Evolutionary conservation across 2,329 filamentous ascomycete genomes (phyloP), one percentile per base, ranked within the genome.

Genomic region (Pyricularia pennisetigena): DNA sequence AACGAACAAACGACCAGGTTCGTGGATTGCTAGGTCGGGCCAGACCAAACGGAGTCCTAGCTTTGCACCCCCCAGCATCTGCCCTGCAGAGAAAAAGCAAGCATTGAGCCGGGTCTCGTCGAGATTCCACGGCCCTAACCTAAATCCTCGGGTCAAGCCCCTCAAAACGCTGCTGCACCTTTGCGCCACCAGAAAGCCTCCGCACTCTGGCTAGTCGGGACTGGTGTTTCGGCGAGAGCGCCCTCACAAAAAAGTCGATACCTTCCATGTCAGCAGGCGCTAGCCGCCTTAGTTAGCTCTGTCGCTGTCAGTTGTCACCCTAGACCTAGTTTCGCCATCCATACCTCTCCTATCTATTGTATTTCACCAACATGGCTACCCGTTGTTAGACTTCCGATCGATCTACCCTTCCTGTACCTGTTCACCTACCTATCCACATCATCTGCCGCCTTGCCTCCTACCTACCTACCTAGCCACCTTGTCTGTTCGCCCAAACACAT

Each of bases 181-280:
- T 49, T 67, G 65, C 65, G 65, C 65, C 65, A 67, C 65, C 65
- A 67, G 26, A 64, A 32, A 35, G 29, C 62, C 63, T 64, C 63
- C 63, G 23, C 63, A 64, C 32, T 64, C 32, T 49, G 41, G 41
- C 41, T 49, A 49, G 41, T 29, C 63, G 63, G 29, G 29, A 24
- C 28, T 64, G 63, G 63, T 35, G 63, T 64, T 64, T 64, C 63
- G 63, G 41, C 41, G 41, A 49, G 41, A 49, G 41, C 41, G 41
- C 41, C 41, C 41, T n/a, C 41, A 49, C 41, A 49, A 49, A 16
- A 49, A 49, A 49, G 41, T 49, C 41, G 41, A 7, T 49, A 49
- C 41, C 41, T 49, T 49, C 20, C 41, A 49, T 49, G 41, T 49
- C 41, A 49, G 41, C 41, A 49, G 41, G 41, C 41, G 41, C 41